Evolutionary conservation across 495 filamentous ascomycete genomes (phyloP), one percentile per base, ranked within the genome.

Genomic region (Xylaria venustula): DNA sequence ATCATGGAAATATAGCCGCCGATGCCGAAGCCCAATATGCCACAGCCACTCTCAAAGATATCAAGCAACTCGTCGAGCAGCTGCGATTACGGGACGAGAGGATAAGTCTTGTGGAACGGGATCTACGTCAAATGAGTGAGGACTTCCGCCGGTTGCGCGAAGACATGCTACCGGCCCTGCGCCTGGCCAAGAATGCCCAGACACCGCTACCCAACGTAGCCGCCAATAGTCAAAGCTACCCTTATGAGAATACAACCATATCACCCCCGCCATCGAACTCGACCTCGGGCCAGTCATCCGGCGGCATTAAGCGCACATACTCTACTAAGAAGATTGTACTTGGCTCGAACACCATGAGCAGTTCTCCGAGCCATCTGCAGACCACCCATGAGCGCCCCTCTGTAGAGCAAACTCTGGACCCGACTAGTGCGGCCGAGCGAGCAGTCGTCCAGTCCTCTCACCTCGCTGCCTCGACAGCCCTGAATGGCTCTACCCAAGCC

Each of bases 281-380:
- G 12, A 76, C 77, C 5, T 76, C 79, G 0, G 66, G 68, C 9
- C 74, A 81, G 65, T 75, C 77, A 26, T 73, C 75, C 0, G 77
- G 76, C 51, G 80, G 83, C 19, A 73, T 92, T 41, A 89, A 88
- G 48, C 83, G 91, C 62, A 90, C 92, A 61, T 94, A 94, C 72
- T 97, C 94, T 32, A 91, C 87, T 47, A 97, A 97, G 77, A 89
- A 91, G 76, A 85, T 94, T 60, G 91, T 94, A 76, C 84, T 92
- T 25, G 91, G 90, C 56, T 80, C 83, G 22, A 88, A 87, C 32
- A 81, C 82, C 20, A 97, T 96, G 75, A 69, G 72, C 48, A 72
- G 76, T 50, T 85, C 83, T 48, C 93, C 94, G 12, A 96, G 95
- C 6, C 87, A 92, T 66, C 81, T 88, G 57, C 86, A 82, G 64